Evolutionary conservation across 2,329 filamentous ascomycete species (phyloP), one percentile per base, ranked within the genome.

Genomic region (Aspergillus pseudoglaucus): DNA sequence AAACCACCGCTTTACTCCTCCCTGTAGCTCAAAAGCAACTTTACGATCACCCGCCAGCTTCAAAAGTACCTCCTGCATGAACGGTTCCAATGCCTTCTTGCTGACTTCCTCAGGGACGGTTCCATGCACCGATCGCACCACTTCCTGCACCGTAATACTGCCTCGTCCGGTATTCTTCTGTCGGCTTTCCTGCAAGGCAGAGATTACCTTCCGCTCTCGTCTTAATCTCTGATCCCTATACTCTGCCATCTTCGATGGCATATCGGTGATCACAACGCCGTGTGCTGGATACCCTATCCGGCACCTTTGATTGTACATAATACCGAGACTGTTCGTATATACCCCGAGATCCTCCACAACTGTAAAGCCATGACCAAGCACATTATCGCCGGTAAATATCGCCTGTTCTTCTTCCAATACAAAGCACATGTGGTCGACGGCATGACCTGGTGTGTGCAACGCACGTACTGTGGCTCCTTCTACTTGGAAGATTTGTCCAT

Each of bases 331-430:
- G 6, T 47, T 47, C 64, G 74, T 70, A 46, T 61, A 75, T 2
- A 49, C 49, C 4, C 61, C 58, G 0, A 75, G 57, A 41, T 74
- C 61, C 53, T 74, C 69, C 0, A 71, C 66, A 0, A 63, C 71
- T 27, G 59, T 64, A 14, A 59, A 67, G 0, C 73, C 72, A 41
- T 72, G 85, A 0, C 88, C 87, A 0, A 91, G 75, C 1, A 91
- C 80, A 58, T 88, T 90, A 65, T 91, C 88, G 1, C 83, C 88
- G 0, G 87, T 90, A 62, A 91, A 89, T 73, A 91, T 80, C 42
- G 85, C 84, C 49, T 86, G 76, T 61, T 90, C 76, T 55, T 90
- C 85, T 37, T 81, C 76, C 1, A 90, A 68, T 1, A 87, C 61
- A 50, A 93, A 82, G n/a, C 78, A 81, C 74, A 88, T 83, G 59